Base-by-base conservation (phyloP, 1,284 basidiomycete species). In the Porphyrellus sp. region DNA sequence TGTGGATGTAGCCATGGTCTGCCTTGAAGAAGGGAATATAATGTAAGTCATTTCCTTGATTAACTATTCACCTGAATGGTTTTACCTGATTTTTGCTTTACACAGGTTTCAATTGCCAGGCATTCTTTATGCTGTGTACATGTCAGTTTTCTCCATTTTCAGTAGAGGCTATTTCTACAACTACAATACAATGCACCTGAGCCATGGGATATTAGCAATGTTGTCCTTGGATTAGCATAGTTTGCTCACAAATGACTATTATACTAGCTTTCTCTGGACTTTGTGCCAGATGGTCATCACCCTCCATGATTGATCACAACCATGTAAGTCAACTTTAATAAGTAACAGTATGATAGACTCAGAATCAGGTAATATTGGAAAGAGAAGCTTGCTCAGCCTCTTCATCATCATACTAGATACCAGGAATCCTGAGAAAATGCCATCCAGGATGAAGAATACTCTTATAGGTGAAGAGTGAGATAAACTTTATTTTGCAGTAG, bases 141-240 rank as follows among this genome's bases (percentile, higher is more conserved):
- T 45, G 0, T 49, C 50, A 0, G 28, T 61, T 0, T 8, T 43
- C 0, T 50, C 53, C 0, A 45, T 63, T 0, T 55, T 61, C 24
- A 61, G 15, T 0, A 41, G 60, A 0, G 46, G 44, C 0, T 63
- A 61, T 0, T 63, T 56, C 1, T 62, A 39, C 23, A 43, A 8
- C 7, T 61, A 56, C 4, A 9, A 56, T 0, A 63, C 44, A 0
- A 59, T 59, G 49, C 51, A 59, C 2, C 24, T 59, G 0, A 61
- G 43, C 0, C 8, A 20, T 0, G 23, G 31, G 0, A 49, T 53
- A 0, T 45, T 56, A 11, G 12, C 6, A 4, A 44, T 44, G 42
- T 9, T 12, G 4, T 25, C 8, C 13, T 7, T 40, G 1, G 20
- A 40, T 5, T 5, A 46, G 11, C 7, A 27, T 7, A 24, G 12